phyloP scores from a whole-genome alignment of 345 rosid genomes.

The Bretschneidera sinensis region DNA sequence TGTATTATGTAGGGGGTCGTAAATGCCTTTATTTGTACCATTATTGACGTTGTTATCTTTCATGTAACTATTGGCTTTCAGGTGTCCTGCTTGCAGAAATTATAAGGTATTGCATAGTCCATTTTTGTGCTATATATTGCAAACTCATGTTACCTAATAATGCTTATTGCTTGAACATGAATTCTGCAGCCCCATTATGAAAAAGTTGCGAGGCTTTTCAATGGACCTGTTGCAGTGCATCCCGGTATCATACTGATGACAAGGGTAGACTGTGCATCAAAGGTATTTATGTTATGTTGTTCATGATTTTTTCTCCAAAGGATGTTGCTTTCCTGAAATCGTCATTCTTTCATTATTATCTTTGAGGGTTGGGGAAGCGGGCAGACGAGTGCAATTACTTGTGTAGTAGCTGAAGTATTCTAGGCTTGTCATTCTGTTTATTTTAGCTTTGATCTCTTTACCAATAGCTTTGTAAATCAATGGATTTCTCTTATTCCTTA shows the following conservation, averaged over 20 bases:
- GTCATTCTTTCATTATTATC: neutral
- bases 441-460: neutral
- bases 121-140: conserved; percentile 13
- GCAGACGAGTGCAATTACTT: neutral
- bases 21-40: neutral
- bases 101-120: conserved; percentile 58
- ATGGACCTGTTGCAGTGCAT: conserved; percentile 77
- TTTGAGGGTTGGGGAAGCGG: neutral
- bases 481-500: neutral
- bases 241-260: conserved; percentile 82
- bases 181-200: conserved; percentile 84
- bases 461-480: neutral
- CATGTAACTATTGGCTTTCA: conserved; percentile 29
- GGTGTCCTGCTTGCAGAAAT: conserved; percentile 99
- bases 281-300: conserved; percentile 42
- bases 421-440: neutral
- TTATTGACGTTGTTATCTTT: neutral
- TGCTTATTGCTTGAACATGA: conserved; percentile 21
- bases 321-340: neutral
- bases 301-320: neutral
- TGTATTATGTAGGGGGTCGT: neutral
- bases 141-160: conserved; percentile 6
- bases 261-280: conserved; percentile 86
- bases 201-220: conserved; percentile 90
- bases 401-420: neutral